Evolutionary conservation across 352 stramenopile genomes (phyloP).

Genomic region (Globisporangium lucens): DNA sequence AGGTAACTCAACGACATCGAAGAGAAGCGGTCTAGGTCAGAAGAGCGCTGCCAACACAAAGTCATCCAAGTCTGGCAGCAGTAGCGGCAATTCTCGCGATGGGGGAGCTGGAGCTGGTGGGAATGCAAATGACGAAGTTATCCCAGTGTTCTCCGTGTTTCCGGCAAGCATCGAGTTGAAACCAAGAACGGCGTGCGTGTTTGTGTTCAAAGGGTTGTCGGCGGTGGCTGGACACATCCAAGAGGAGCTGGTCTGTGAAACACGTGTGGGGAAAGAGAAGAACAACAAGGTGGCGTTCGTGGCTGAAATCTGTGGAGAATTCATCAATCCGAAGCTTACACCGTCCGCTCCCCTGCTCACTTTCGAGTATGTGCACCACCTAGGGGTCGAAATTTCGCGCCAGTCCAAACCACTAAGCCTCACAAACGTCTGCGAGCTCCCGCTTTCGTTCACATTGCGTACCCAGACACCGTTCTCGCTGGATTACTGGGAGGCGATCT

Average conservation of each 20-base stretch:
- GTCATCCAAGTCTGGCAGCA: background rate
- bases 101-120: constrained; percentile 4
- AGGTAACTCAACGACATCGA: constrained; percentile 1
- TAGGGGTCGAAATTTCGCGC: constrained; percentile 51
- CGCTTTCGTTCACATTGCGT: constrained; percentile 89
- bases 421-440: constrained; percentile 85
- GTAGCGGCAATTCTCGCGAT: constrained; percentile 10
- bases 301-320: constrained; percentile 86
- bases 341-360: constrained; percentile 67
- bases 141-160: constrained; percentile 88
- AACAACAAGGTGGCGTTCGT: constrained; percentile 81
- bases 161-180: constrained; percentile 91
- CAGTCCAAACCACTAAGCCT: constrained; percentile 82
- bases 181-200: constrained; percentile 91
- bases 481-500: constrained; percentile 86
- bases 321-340: constrained; percentile 86
- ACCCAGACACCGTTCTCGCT: constrained; percentile 91
- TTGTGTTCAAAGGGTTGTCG: constrained; percentile 90
- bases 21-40: constrained; percentile 15
- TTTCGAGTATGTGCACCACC: constrained; percentile 88
- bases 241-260: constrained; percentile 91
- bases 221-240: constrained; percentile 48
- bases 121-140: constrained; percentile 24
- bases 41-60: constrained; percentile 29
- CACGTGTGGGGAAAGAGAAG: constrained; percentile 92